Evolutionary conservation across 129 eudicot genomes (phyloP).

Genomic region (Mikania micrantha): DNA sequence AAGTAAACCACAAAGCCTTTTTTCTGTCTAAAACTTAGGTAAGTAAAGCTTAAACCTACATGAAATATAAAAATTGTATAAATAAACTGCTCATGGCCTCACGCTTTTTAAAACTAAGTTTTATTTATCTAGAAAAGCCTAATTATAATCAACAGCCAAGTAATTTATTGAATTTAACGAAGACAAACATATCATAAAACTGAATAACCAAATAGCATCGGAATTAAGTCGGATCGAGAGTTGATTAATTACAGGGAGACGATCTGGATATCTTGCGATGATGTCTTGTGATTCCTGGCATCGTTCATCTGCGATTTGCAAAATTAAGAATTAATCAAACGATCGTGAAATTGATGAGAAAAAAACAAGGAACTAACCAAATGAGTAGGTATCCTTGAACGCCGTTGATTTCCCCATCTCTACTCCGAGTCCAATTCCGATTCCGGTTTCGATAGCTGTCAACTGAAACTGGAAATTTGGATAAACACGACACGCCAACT

Average conservation of each 20-base stretch:
- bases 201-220: background rate
- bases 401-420: constrained; percentile 54
- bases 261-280: constrained; percentile 79
- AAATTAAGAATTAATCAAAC: background rate
- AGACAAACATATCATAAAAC: background rate
- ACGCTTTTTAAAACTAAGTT: no score
- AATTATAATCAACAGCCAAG: background rate
- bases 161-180: background rate
- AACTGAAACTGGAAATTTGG: constrained; percentile 3
- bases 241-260: constrained; percentile 53
- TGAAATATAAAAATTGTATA: no score
- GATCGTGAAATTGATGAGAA: background rate
- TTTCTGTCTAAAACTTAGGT: no score
- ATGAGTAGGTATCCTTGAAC: constrained; percentile 55
- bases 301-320: constrained; percentile 53
- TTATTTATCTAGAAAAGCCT: no score
- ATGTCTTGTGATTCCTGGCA: constrained; percentile 72
- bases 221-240: background rate
- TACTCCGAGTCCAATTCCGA: background rate
- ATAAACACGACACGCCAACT: constrained; percentile 19
- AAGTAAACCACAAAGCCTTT: no score
- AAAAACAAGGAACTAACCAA: constrained; percentile 33
- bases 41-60: no score
- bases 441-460: background rate
- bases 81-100: no score